A percentile compares a stretch with the other conserved stretches of the same genome.
Evolutionary conservation across 306 rosid species (phyloP).

Genomic region (Malus sylvestris): DNA sequence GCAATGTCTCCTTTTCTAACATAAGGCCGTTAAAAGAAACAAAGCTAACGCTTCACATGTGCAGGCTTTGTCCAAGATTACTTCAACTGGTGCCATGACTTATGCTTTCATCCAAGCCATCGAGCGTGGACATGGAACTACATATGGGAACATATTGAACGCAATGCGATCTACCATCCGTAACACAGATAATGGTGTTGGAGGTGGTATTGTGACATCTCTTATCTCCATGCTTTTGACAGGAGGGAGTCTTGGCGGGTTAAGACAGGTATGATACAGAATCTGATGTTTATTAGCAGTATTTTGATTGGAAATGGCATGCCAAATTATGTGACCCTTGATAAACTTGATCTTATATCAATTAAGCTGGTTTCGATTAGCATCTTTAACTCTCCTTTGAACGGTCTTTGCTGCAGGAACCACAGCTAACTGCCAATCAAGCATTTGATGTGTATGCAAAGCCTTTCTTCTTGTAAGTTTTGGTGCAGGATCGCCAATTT

Average conservation of each 20-base stretch:
- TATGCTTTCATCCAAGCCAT: constrained; percentile 41
- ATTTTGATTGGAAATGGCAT: not conserved
- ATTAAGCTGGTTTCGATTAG: not conserved
- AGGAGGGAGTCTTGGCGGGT: constrained; percentile 24
- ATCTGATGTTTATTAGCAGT: not conserved
- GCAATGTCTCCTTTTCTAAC: not conserved
- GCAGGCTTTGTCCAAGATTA: constrained; percentile 30
- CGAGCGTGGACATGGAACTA: constrained; percentile 30
- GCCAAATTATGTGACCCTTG: not conserved
- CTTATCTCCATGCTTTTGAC: constrained; percentile 32
- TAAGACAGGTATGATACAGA: constrained; percentile 22
- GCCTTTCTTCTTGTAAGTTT: constrained; percentile 24
- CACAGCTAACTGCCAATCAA: constrained; percentile 33
- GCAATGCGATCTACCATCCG: constrained; percentile 32
- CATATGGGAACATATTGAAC: constrained; percentile 30
- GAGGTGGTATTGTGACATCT: constrained; percentile 27
- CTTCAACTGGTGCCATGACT: constrained; percentile 43
- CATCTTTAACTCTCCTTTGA: not conserved
- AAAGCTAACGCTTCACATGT: not conserved
- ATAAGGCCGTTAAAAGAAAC: not conserved
- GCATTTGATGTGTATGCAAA: constrained; percentile 29
- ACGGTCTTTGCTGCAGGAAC: constrained; percentile 16
- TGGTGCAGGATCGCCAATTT: not conserved
- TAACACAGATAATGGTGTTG: constrained; percentile 1
- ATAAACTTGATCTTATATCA: not conserved